Base-by-base conservation (phyloP, 768 basidiomycete species). In the Coprinopsis cinerea region DNA sequence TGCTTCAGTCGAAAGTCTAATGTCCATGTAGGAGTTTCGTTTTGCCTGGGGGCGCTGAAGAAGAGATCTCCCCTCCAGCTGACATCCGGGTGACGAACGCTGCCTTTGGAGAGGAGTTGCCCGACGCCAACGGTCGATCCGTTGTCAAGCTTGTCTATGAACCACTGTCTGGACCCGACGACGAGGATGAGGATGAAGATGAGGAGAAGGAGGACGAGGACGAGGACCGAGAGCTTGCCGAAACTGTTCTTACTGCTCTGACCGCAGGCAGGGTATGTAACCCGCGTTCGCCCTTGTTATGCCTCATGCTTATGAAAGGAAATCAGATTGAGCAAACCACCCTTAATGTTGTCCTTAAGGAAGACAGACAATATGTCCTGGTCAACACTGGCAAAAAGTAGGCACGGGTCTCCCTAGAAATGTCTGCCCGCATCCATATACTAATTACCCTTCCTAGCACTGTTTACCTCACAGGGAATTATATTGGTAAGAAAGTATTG, bases 341-440 rank as follows among this genome's bases (percentile, higher is more conserved):
- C 10, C 70, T 85, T 32, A 81, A 92, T 62, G 65, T 94, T 37
- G 76, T 83, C 30, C 76, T 95, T 47, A 77, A 82, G 53, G 76
- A 78, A 23, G 79, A 82, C 11, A 78, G 78, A 41, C 77, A 79
- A 30, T 85, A 84, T 59, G 62, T 75, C 47, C 81, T 94, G 61
- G 78, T 86, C 61, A 70, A 79, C 41, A 74, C 82, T 39, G 92
- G 92, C 51, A 85, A 89, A 70, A 96, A 96, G 88, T 91, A 56
- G 18, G 48, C 32, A 58, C 53, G 50, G 47, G 10, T 1, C 35
- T 32, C 24, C 32, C 4, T 4, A 9, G 11, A 10, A 17, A 27
- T 32, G 5, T 11, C 14, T n/a, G 14, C 24, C 15, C n/a, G 17
- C 36, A 14, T 27, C 10, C 5, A 28, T 50, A 20, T 2, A 18